Base-by-base conservation (phyloP, 2,329 filamentous ascomycete genomes). In the Aspergillus fructus region DNA sequence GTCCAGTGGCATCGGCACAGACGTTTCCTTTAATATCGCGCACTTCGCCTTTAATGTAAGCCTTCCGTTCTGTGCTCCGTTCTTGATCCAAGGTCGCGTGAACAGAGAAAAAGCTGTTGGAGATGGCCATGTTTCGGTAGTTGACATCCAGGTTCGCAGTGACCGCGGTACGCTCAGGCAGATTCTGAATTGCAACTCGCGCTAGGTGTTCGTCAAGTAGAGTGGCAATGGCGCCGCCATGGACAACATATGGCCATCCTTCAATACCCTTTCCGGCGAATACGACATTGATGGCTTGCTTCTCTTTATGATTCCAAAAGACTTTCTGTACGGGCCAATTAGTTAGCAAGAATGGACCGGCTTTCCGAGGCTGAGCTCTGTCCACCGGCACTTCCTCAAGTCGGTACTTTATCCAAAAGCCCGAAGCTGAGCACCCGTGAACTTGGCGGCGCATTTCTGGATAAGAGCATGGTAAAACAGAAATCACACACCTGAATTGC, bases 161-260 rank as follows among this genome's bases (percentile, higher is more conserved):
- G 63, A 87, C 74, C 65, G 83, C 81, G 34, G 80, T 81, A 45
- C 76, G 73, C 8, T 71, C 74, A 2, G 78, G 77, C 60, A 85
- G 78, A 33, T 71, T 68, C 46, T 73, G 69, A 55, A 85, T 75
- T 11, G 84, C 85, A 59, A 84, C 86, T 43, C 87, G 79, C n/a
- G 85, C 85, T 60, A 90, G 78, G 51, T 81, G 83, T 76, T 92
- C 89, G 70, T 90, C 84, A 39, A 92, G 74, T 3, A 90, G 71
- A 0, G 86, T 91, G 7, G 86, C 87, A 49, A 89, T 79, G 6
- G 82, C 79, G 13, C 89, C 89, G 55, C 89, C 89, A 74, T 93
- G 89, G 51, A 86, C 85, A 41, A 89, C 79, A 12, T 83, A 82
- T 1, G 89, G 89, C 87, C 88, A 93, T 4, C 90, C 89, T 48